Evolutionary conservation across 2,329 filamentous ascomycete species (phyloP).

Genomic region (Diaporthe batatas): DNA sequence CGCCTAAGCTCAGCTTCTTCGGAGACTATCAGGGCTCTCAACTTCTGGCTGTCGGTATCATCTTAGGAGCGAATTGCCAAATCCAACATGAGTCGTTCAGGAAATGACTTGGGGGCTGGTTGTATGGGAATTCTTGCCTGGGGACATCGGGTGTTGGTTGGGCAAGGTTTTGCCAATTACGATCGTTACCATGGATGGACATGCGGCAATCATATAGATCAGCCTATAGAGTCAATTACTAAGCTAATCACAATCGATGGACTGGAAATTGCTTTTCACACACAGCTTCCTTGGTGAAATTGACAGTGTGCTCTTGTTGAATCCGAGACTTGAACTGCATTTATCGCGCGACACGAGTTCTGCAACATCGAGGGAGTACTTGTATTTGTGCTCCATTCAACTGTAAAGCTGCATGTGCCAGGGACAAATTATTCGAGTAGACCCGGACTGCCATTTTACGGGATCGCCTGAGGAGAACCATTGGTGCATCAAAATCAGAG

Average conservation of each 20-base stretch:
- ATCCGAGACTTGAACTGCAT: neutral
- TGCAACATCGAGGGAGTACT: no score
- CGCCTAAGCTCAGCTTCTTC: neutral
- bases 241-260: neutral
- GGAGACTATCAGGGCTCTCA: rapidly evolving
- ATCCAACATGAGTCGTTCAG: neutral
- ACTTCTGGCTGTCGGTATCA: rapidly evolving
- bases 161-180: constrained; percentile 21
- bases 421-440: neutral
- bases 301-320: neutral
- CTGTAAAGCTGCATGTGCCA: neutral
- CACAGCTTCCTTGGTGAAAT: neutral
- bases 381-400: no score
- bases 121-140: no score
- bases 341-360: no score
- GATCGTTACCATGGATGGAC: neutral
- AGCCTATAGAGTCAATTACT: constrained; percentile 1
- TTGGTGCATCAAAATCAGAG: no score
- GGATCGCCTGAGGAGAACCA: no score
- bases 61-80: neutral
- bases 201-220: neutral
- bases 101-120: neutral
- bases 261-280: neutral
- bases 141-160: neutral
- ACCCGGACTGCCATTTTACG: no score